Evolutionary conservation across 352 stramenopile species (phyloP).

Genomic region (Globisporangium radiosum): DNA sequence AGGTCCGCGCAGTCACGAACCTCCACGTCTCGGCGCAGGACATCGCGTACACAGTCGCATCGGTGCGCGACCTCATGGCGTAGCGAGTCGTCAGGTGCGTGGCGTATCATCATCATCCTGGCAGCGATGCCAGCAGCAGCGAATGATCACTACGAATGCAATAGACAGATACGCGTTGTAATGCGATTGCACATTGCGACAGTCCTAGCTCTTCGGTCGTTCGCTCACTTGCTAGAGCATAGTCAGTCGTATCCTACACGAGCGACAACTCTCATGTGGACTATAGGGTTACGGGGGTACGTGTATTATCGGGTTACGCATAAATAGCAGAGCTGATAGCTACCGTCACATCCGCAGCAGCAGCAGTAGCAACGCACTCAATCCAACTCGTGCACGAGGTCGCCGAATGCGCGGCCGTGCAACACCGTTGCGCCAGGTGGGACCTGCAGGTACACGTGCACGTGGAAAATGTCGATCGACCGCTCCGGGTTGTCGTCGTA

Average conservation of each 20-base stretch:
- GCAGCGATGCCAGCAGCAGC: neutral
- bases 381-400: constrained; percentile 66
- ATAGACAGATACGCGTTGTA: too few species aligned
- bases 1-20: constrained; percentile 67
- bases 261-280: too few species aligned
- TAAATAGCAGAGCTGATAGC: neutral
- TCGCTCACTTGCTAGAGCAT: too few species aligned
- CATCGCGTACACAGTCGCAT: constrained; percentile 51
- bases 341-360: neutral
- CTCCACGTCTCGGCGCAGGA: constrained; percentile 63
- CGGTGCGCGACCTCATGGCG: constrained; percentile 49
- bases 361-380: constrained; percentile 16
- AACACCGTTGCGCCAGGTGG: constrained; percentile 42
- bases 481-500: constrained; percentile 87
- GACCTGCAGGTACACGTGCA: constrained; percentile 88
- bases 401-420: constrained; percentile 52
- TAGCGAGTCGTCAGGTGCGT: constrained; percentile 5
- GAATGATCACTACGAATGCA: neutral
- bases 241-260: too few species aligned
- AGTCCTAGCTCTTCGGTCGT: too few species aligned
- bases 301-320: neutral
- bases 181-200: too few species aligned
- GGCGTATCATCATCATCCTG: neutral
- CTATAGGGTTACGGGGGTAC: neutral
- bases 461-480: constrained; percentile 87